Conservation (phyloP, 176 grass and related monocot species). For the Triticum timopheevii region DNA sequence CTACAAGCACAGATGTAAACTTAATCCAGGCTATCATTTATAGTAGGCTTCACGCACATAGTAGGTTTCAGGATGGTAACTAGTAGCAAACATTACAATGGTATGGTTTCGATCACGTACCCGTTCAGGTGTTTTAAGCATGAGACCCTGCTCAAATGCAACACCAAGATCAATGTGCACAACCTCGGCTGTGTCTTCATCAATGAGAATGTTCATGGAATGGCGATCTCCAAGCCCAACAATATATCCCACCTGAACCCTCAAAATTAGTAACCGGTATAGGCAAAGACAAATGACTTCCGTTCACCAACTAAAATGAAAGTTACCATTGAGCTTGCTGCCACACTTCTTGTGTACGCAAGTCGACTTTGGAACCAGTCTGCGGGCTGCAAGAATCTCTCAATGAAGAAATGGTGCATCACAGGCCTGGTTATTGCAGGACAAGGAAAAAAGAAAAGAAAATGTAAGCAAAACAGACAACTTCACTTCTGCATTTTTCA, state of each 20-base stretch:
- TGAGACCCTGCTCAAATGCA: slow-evolving; percentile 96
- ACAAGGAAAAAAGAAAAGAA: not conserved
- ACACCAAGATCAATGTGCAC: slow-evolving; percentile 98
- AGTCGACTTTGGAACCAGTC: slow-evolving; percentile 92
- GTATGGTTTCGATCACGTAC: slow-evolving; percentile 38
- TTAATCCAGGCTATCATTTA: not conserved
- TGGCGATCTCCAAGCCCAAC: slow-evolving; percentile 95
- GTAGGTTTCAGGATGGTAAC: not conserved
- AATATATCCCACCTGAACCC: slow-evolving; percentile 83
- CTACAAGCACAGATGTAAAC: slow-evolving; percentile 38
- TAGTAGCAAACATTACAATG: not conserved
- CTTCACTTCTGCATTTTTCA: not conserved
- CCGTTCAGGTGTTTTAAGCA: slow-evolving; percentile 91
- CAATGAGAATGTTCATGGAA: slow-evolving; percentile 97
- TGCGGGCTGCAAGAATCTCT: slow-evolving; percentile 85
- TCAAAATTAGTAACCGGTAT: slow-evolving; percentile 19
- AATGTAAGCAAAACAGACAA: slow-evolving; percentile 5
- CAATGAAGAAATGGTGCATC: slow-evolving; percentile 94
- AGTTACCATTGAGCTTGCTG: slow-evolving; percentile 91
- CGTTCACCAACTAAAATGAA: slow-evolving; percentile 27
- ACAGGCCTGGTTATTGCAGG: slow-evolving; percentile 70
- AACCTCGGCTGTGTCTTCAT: slow-evolving; percentile 92
- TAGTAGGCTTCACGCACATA: not conserved
- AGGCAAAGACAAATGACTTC: slow-evolving; percentile 15
- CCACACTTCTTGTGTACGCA: slow-evolving; percentile 90